Conservation (phyloP, 176 grass and related monocot species). For the Hsuehochloa calcarea region DNA sequence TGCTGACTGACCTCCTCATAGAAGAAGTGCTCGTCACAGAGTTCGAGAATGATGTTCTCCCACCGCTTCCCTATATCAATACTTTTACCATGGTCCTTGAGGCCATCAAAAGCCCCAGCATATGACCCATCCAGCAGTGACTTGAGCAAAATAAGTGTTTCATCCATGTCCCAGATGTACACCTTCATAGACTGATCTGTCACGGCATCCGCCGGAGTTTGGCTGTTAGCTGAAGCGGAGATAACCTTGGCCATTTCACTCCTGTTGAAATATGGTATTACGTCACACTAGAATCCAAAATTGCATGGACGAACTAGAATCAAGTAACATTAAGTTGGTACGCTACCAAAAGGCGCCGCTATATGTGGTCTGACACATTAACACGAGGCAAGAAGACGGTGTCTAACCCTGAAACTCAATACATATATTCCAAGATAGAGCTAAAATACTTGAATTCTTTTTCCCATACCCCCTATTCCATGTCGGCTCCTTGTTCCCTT, state of each 20-base stretch:
- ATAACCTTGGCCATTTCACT: slow-evolving; percentile 27
- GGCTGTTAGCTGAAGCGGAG: background rate
- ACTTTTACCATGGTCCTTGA: slow-evolving; percentile 63
- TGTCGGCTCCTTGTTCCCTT: background rate
- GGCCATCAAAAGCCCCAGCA: slow-evolving; percentile 59
- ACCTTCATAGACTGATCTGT: slow-evolving; percentile 44
- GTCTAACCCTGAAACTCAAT: background rate
- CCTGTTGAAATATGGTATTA: background rate
- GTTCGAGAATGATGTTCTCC: slow-evolving; percentile 81
- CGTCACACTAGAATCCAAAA: background rate
- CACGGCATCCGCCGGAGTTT: background rate
- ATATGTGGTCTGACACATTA: background rate
- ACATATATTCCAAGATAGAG: background rate
- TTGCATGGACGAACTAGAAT: background rate
- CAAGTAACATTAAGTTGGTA: background rate
- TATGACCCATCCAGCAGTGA: slow-evolving; percentile 81
- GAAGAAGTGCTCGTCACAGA: slow-evolving; percentile 82
- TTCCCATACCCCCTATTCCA: background rate
- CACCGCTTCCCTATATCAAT: slow-evolving; percentile 76
- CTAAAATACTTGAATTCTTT: background rate
- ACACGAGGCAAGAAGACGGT: too few species aligned
- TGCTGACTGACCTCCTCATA: slow-evolving; percentile 73
- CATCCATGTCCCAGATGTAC: slow-evolving; percentile 96
- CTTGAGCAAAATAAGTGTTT: slow-evolving; percentile 91
- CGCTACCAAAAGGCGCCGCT: background rate